Evolutionary conservation across 306 rosid species (phyloP).

Genomic region (Spatholobus suberectus): DNA sequence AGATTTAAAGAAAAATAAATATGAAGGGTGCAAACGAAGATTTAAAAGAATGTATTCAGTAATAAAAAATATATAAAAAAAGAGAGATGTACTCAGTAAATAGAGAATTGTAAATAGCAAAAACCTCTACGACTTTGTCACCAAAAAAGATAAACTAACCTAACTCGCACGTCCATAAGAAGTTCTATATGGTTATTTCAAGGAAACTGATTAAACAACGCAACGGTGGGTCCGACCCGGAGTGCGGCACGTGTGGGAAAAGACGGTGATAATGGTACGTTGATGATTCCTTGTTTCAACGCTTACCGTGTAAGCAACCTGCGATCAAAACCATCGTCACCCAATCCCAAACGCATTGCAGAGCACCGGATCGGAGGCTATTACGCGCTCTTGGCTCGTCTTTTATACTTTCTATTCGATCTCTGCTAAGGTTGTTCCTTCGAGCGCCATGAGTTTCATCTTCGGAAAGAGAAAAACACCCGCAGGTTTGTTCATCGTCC

Average conservation of each 20-base stretch:
- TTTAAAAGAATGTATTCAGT: too few relatives aligned
- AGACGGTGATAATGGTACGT: constrained; percentile 16
- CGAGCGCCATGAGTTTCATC: constrained; percentile 81
- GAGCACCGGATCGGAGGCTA: background rate
- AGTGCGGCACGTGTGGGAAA: constrained; percentile 47
- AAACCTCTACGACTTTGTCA: too few relatives aligned
- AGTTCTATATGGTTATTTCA: background rate
- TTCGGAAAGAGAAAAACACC: constrained; percentile 95
- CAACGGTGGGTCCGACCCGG: constrained; percentile 11
- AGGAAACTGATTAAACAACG: background rate
- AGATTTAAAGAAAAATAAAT: too few relatives aligned
- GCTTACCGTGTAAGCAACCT: constrained; percentile 59
- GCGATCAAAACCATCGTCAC: constrained; percentile 12
- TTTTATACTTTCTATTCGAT: background rate
- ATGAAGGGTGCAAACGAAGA: too few relatives aligned
- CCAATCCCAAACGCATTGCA: constrained; percentile 27
- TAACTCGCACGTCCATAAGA: too few relatives aligned
- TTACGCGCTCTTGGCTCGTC: background rate
- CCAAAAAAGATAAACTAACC: too few relatives aligned
- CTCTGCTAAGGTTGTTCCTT: constrained; percentile 15
- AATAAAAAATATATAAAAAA: too few relatives aligned
- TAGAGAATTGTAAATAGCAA: too few relatives aligned
- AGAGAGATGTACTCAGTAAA: too few relatives aligned
- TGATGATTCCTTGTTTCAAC: constrained; percentile 41
- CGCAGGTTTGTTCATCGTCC: constrained; percentile 64